Percentiles rank a stretch among this genome's conserved stretches.
These are phyloP conservation scores for Globisporangium rhizosaccharum DNA, from an alignment of 352 stramenopile species.

Conservation along the genomic window DNA sequence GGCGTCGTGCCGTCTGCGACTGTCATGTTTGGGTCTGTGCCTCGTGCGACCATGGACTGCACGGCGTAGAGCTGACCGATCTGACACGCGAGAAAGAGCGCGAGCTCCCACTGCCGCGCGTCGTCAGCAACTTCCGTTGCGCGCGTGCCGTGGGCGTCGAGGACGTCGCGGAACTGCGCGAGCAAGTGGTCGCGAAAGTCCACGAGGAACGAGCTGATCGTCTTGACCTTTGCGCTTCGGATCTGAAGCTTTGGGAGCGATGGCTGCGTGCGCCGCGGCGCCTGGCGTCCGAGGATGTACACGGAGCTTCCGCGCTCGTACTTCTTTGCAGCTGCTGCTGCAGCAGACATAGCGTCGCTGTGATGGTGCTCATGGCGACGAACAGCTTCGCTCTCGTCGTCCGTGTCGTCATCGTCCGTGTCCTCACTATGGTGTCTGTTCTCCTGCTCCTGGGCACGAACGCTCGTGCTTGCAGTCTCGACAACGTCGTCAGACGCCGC, in stretches of 20 bases:
- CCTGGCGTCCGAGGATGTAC: conserved; percentile 9
- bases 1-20: conserved; percentile 32
- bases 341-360: conserved; percentile 5
- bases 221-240: conserved; percentile 22
- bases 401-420: conserved; percentile 2
- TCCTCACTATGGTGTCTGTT: not conserved
- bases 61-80: conserved; percentile 42
- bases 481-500: not conserved
- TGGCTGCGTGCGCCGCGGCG: conserved; percentile 10
- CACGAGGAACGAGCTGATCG: conserved; percentile 34
- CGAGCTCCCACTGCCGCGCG: conserved; percentile 43
- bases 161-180: conserved; percentile 20
- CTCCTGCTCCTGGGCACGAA: not conserved
- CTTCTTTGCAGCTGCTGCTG: conserved; percentile 4
- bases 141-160: not conserved
- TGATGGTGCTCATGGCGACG: not conserved
- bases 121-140: conserved; percentile 12
- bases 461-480: too few species aligned
- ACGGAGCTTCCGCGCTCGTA: conserved; percentile 6
- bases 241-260: conserved; percentile 37
- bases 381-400: not conserved
- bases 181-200: conserved; percentile 47
- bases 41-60: conserved; percentile 34
- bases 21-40: conserved; percentile 32
- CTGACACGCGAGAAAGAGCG: conserved; percentile 44